These are phyloP conservation scores for Colletotrichum godetiae DNA, from an alignment of 2,329 filamentous ascomycete species.

Conservation along the genomic window DNA sequence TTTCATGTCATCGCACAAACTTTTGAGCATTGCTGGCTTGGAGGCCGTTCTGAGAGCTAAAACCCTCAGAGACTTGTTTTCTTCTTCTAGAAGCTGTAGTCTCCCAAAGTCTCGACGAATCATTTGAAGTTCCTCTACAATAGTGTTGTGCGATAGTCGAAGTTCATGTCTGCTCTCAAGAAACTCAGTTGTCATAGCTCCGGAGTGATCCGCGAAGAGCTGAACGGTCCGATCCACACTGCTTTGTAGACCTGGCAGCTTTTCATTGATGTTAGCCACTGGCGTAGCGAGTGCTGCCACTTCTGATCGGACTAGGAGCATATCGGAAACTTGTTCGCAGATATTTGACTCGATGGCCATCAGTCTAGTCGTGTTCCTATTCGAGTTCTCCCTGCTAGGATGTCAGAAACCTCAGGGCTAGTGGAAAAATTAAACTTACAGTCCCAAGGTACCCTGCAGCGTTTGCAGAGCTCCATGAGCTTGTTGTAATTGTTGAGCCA, in stretches of 20 bases:
- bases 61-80: accelerated
- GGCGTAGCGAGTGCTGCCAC: not conserved
- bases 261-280: not conserved
- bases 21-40: not conserved
- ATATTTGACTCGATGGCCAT: not conserved
- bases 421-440: not conserved
- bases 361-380: not conserved
- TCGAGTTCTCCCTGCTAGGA: not conserved
- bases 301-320: not conserved
- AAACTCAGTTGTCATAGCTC: not conserved
- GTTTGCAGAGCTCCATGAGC: not conserved
- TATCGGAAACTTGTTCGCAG: not conserved
- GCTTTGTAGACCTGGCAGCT: not conserved
- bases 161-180: not conserved
- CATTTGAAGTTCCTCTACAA: not conserved
- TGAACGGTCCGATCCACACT: not conserved
- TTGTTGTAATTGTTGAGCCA: not conserved
- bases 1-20: not conserved
- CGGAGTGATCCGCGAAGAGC: not conserved
- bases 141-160: not conserved
- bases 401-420: not conserved
- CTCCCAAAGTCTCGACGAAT: not conserved
- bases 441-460: not conserved
- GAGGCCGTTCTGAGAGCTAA: not conserved
- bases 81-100: not conserved